Conservation (phyloP, 169 alveolate genomes). For the Eimeria nieschulzi region DNA sequence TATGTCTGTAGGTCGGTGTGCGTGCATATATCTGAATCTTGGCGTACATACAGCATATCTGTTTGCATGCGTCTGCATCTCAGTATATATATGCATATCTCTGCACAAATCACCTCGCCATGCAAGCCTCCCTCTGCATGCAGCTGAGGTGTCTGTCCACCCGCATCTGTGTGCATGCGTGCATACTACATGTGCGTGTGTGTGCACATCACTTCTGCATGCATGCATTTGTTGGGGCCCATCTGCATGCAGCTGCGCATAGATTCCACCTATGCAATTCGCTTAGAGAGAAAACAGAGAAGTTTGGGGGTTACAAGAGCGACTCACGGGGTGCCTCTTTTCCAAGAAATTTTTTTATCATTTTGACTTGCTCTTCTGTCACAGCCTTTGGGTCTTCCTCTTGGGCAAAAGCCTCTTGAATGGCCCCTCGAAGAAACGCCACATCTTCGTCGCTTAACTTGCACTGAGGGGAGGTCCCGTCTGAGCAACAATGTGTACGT, state of each 20-base stretch:
- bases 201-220: too few relatives aligned
- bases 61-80: not conserved
- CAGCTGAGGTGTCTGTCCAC: too few relatives aligned
- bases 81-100: too few relatives aligned
- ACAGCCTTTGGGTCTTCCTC: not conserved
- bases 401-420: constrained; percentile 1
- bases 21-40: not conserved
- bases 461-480: constrained; percentile 5
- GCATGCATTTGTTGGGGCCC: too few relatives aligned
- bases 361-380: not conserved
- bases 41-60: not conserved
- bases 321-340: not conserved
- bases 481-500: not conserved
- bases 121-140: too few relatives aligned
- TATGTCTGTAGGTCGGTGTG: too few relatives aligned
- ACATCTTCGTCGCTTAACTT: not conserved
- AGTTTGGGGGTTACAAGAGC: not conserved
- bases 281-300: too few relatives aligned
- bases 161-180: too few relatives aligned
- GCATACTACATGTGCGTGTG: too few relatives aligned
- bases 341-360: not conserved
- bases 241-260: too few relatives aligned
- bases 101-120: too few relatives aligned
- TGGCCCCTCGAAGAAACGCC: not conserved
- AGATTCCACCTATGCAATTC: too few relatives aligned